These are phyloP conservation scores for Simmondsia chinensis DNA, from an alignment of 148 eudicot species.

Conservation along the genomic window DNA sequence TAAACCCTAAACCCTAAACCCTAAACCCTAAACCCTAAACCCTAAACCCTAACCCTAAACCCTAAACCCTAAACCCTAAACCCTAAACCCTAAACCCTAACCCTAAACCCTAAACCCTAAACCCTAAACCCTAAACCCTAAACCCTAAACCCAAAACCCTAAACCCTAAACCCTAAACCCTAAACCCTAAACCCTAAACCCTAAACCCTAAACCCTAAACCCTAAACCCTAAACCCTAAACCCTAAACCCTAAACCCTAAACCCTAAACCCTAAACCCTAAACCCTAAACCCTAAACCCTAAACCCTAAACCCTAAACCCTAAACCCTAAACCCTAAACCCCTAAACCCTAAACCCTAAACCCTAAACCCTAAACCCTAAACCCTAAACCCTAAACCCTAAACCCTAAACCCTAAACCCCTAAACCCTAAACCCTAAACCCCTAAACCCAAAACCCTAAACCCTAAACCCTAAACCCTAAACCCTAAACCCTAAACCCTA, in stretches of 20 bases:
- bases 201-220: conserved; percentile 16
- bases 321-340: conserved; percentile 14
- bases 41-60: conserved; percentile 19
- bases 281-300: conserved; percentile 21
- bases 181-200: conserved; percentile 14
- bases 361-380: conserved; percentile 16
- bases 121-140: conserved; percentile 8
- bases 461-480: conserved; percentile 10
- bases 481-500: conserved; percentile 13
- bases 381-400: conserved; percentile 10
- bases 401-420: conserved; percentile 6
- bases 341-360: conserved; percentile 15
- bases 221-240: conserved; percentile 16
- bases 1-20: conserved; percentile 27
- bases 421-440: conserved; percentile 10
- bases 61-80: conserved; percentile 15
- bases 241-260: conserved; percentile 15
- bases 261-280: conserved; percentile 17
- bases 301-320: conserved; percentile 17
- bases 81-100: conserved; percentile 13
- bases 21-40: conserved; percentile 22
- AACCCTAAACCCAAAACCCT: conserved; percentile 15
- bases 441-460: conserved; percentile 16
- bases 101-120: conserved; percentile 10
- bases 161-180: conserved; percentile 15